phyloP scores from a whole-genome alignment of 2,329 filamentous ascomycete genomes.

The Trichoderma sp. region DNA sequence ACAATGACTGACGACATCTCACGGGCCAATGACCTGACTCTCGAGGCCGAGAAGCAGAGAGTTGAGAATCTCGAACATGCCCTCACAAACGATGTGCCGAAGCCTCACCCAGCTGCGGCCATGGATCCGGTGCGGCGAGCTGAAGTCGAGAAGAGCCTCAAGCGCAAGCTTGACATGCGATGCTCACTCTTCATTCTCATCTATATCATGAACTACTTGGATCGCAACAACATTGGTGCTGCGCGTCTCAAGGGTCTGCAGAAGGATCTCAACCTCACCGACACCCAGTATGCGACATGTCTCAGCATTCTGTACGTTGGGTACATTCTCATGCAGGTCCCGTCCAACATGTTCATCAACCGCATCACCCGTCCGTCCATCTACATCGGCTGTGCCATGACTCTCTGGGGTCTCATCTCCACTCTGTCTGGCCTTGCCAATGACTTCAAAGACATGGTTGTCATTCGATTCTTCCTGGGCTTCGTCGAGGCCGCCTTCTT shows the following conservation, averaged over 20 bases:
- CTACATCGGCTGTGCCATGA: conserved; percentile 52
- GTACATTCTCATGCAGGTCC: conserved; percentile 64
- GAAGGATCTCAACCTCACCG: conserved; percentile 53
- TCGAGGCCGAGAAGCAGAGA: conserved; percentile 18
- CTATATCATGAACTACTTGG: conserved; percentile 72
- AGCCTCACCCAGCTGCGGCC: background rate
- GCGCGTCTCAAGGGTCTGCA: conserved; percentile 64
- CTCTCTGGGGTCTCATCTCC: conserved; percentile 60
- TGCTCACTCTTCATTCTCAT: conserved; percentile 69
- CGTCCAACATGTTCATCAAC: conserved; percentile 58
- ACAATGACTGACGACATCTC: conserved; percentile 24
- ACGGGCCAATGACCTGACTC: conserved; percentile 4
- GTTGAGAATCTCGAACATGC: conserved; percentile 22
- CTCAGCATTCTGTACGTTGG: conserved; percentile 64
- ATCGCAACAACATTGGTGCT: conserved; percentile 66
- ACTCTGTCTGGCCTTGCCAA: conserved; percentile 52
- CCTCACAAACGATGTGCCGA: background rate
- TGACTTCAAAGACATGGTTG: conserved; percentile 53
- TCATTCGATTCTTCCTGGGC: conserved; percentile 57
- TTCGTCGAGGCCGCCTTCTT: conserved; percentile 64
- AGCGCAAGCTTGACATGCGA: conserved; percentile 68
- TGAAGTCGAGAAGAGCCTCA: conserved; percentile 60
- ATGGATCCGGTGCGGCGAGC: conserved; percentile 48
- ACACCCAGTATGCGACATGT: conserved; percentile 62
- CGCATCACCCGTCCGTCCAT: conserved; percentile 49